These are phyloP conservation scores for Talaromyces islandicus DNA, from an alignment of 2,329 filamentous ascomycete species.

Conservation along the genomic window DNA sequence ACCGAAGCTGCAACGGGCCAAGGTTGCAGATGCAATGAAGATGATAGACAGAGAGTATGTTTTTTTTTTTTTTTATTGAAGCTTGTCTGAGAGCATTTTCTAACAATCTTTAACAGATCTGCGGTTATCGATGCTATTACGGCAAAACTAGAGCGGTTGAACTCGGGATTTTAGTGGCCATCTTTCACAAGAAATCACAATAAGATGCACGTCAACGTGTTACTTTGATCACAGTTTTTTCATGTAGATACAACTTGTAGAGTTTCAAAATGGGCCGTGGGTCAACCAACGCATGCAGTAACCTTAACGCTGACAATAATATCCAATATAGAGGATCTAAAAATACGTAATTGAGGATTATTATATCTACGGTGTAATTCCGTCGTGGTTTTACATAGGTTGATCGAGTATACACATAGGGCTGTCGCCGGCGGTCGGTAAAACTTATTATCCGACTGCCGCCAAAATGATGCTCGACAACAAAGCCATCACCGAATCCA, in stretches of 20 bases:
- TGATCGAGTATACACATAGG: neutral
- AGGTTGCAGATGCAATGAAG: slow-evolving; percentile 42
- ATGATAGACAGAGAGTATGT: slow-evolving; percentile 46
- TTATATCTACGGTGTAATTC: no score
- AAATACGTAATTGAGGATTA: neutral
- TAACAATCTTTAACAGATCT: slow-evolving; percentile 22
- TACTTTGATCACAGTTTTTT: neutral
- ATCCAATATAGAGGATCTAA: neutral
- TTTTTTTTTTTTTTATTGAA: neutral
- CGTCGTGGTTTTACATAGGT: no score
- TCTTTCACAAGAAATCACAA: neutral
- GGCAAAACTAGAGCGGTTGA: slow-evolving; percentile 34
- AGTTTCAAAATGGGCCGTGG: neutral
- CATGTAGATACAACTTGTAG: neutral
- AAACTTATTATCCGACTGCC: neutral
- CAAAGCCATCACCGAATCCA: neutral
- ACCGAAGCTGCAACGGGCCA: slow-evolving; percentile 39
- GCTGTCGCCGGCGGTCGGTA: neutral
- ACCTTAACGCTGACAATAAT: no score
- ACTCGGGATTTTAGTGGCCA: slow-evolving; percentile 23
- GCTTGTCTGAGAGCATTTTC: neutral
- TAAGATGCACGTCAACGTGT: neutral
- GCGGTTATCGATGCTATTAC: slow-evolving; percentile 40
- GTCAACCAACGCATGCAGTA: neutral
- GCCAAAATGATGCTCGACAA: neutral